These are phyloP conservation scores for Cupressus sempervirens DNA, from an alignment of 75 land plant species.

Conservation along the genomic window DNA sequence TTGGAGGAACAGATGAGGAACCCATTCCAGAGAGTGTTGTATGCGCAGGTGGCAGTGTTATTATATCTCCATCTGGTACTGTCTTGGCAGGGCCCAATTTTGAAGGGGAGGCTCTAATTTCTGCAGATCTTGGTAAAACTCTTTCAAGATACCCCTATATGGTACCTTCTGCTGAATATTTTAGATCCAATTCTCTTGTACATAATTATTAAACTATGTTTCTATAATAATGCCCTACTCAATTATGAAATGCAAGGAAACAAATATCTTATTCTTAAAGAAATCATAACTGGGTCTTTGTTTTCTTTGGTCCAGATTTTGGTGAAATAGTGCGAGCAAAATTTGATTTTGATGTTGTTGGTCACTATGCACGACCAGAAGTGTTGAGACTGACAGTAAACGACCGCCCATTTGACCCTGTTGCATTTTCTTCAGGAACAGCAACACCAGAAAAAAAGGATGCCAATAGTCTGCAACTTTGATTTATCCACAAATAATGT, in stretches of 20 bases:
- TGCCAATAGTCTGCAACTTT: not conserved
- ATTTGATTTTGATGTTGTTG: constrained; percentile 97
- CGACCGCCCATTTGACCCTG: constrained; percentile 60
- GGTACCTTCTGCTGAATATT: not conserved
- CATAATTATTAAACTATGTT: not conserved
- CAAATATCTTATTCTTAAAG: not conserved
- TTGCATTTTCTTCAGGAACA: constrained; percentile 47
- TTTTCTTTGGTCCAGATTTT: constrained; percentile 52
- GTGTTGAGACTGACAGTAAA: constrained; percentile 67
- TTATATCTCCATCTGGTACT: constrained; percentile 84
- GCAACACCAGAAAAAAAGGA: constrained; percentile 1
- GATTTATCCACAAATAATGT: not conserved
- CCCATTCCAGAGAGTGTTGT: constrained; percentile 74
- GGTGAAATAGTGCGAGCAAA: constrained; percentile 85
- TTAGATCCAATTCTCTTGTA: not conserved
- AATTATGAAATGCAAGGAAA: not conserved
- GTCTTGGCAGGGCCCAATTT: constrained; percentile 92
- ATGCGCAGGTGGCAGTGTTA: constrained; percentile 94
- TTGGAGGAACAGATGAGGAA: constrained; percentile 59
- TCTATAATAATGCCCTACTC: not conserved
- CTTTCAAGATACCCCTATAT: too few species aligned
- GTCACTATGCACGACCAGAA: constrained; percentile 90
- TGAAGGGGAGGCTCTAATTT: constrained; percentile 84
- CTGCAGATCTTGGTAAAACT: constrained; percentile 81
- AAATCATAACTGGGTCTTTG: not conserved